Evolutionary conservation across 495 filamentous ascomycete genomes (phyloP).

Genomic region (Neurospora hispaniola): DNA sequence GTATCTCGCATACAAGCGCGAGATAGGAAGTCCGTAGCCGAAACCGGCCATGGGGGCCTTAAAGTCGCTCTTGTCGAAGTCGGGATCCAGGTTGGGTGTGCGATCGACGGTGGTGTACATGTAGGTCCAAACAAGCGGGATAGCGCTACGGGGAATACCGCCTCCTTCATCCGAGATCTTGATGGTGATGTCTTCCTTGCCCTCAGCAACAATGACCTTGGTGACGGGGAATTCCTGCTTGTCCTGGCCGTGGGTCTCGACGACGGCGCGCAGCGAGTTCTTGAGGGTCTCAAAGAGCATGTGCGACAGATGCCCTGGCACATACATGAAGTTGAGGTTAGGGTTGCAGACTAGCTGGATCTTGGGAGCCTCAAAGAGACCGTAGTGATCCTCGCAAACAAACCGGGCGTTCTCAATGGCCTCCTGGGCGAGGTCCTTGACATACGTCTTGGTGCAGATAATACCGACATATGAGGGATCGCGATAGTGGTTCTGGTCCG

Average conservation of each 20-base stretch:
- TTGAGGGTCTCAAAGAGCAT: constrained; percentile 99
- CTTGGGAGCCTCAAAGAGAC: constrained; percentile 92
- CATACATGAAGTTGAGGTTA: constrained; percentile 96
- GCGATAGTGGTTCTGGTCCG: constrained; percentile 75
- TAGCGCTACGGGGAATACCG: constrained; percentile 80
- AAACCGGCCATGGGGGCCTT: constrained; percentile 99
- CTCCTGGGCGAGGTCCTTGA: constrained; percentile 89
- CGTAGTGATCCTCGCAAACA: constrained; percentile 98
- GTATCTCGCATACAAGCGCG: constrained; percentile 86
- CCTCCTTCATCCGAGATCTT: constrained; percentile 95
- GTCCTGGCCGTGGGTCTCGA: constrained; percentile 90
- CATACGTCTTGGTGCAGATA: constrained; percentile 97
- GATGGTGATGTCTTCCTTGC: constrained; percentile 97
- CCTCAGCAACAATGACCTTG: constrained; percentile 93
- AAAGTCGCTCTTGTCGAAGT: constrained; percentile 99
- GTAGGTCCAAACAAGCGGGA: constrained; percentile 97
- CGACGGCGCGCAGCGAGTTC: constrained; percentile 92
- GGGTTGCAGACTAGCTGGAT: constrained; percentile 92
- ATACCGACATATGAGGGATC: constrained; percentile 95
- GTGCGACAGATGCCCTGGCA: constrained; percentile 92
- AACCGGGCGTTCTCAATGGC: constrained; percentile 97
- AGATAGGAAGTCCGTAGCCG: constrained; percentile 90
- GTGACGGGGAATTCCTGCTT: constrained; percentile 93
- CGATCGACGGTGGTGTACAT: constrained; percentile 99
- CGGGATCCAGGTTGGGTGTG: constrained; percentile 87